phyloP scores from a whole-genome alignment of 2,329 filamentous ascomycete species.

The Diplocarpon rosae region DNA sequence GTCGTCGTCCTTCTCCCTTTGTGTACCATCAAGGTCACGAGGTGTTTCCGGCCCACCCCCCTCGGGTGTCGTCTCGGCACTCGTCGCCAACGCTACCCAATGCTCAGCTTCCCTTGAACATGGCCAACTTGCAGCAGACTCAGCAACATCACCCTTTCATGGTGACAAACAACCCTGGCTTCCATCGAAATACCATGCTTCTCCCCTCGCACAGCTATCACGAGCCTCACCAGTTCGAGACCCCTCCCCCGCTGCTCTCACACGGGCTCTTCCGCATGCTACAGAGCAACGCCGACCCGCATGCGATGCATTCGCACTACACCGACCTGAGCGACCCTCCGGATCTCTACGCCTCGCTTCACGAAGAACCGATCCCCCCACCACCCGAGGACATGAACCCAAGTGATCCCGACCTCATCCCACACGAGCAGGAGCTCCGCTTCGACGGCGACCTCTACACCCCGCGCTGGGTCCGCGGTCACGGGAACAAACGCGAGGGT shows the following conservation, averaged over 20 bases:
- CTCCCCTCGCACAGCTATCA: slow-evolving; percentile 40
- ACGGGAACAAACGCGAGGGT: slow-evolving; percentile 78
- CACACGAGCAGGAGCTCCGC: slow-evolving; percentile 67
- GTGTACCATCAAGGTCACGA: slow-evolving; percentile 52
- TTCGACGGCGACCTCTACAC: slow-evolving; percentile 78
- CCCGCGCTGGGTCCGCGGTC: slow-evolving; percentile 71
- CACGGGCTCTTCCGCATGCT: slow-evolving; percentile 64
- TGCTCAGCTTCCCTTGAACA: slow-evolving; percentile 35
- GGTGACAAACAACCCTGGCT: slow-evolving; percentile 40
- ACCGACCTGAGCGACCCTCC: slow-evolving; percentile 65
- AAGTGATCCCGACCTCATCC: slow-evolving; percentile 61
- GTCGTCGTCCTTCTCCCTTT: slow-evolving; percentile 46
- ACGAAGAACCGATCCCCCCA: slow-evolving; percentile 62
- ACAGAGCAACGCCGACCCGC: slow-evolving; percentile 62
- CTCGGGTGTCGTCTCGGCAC: slow-evolving; percentile 43
- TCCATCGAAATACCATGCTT: slow-evolving; percentile 47
- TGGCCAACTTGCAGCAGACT: slow-evolving; percentile 45
- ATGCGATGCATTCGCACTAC: slow-evolving; percentile 57
- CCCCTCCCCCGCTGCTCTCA: slow-evolving; percentile 51
- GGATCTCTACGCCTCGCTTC: slow-evolving; percentile 64
- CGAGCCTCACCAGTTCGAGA: slow-evolving; percentile 42
- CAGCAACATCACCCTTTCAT: slow-evolving; percentile 44
- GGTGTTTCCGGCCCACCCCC: slow-evolving; percentile 41
- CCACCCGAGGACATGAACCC: slow-evolving; percentile 76
- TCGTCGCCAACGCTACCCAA: slow-evolving; percentile 35